phyloP scores from a whole-genome alignment of 1,139 yeast genomes.

The Yamadazyma dushanensis region DNA sequence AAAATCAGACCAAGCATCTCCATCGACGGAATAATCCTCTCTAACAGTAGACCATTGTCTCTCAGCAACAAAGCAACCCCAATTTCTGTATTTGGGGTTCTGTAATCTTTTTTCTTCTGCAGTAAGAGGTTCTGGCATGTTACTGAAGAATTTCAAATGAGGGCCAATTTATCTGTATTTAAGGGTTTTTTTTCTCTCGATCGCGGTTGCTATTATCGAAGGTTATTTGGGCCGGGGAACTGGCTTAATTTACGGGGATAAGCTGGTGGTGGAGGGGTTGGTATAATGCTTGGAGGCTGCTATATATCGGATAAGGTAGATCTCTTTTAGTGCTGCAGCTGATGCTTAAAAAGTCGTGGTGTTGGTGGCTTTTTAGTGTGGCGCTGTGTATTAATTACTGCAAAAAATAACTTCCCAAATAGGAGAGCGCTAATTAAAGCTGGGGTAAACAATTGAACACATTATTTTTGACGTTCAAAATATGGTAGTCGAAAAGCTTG shows the following conservation, averaged over 20 bases:
- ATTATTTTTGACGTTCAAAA: constrained; percentile 8
- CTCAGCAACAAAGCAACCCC: constrained; percentile 94
- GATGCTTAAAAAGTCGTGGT: not conserved
- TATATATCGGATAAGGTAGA: no score
- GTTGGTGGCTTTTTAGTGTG: not conserved
- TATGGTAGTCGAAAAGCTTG: constrained; percentile 9
- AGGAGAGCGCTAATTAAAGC: not conserved
- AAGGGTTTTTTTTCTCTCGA: constrained; percentile 1
- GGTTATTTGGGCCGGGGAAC: not conserved
- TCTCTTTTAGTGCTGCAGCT: no score
- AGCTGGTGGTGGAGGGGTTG: no score
- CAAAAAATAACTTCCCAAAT: not conserved
- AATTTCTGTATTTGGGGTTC: constrained; percentile 66
- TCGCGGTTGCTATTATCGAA: constrained; percentile 2
- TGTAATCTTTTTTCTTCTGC: constrained; percentile 73
- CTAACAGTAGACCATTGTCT: constrained; percentile 95
- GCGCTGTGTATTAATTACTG: not conserved
- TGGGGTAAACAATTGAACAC: constrained; percentile 8
- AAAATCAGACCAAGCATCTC: constrained; percentile 92
- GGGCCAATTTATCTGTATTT: not conserved
- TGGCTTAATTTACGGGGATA: not conserved
- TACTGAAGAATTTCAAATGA: not conserved
- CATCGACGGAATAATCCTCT: constrained; percentile 84
- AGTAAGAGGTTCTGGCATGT: constrained; percentile 20
- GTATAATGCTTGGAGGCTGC: no score